phyloP scores from a whole-genome alignment of 1,284 basidiomycete genomes.

The Rhodotorula sp. region DNA sequence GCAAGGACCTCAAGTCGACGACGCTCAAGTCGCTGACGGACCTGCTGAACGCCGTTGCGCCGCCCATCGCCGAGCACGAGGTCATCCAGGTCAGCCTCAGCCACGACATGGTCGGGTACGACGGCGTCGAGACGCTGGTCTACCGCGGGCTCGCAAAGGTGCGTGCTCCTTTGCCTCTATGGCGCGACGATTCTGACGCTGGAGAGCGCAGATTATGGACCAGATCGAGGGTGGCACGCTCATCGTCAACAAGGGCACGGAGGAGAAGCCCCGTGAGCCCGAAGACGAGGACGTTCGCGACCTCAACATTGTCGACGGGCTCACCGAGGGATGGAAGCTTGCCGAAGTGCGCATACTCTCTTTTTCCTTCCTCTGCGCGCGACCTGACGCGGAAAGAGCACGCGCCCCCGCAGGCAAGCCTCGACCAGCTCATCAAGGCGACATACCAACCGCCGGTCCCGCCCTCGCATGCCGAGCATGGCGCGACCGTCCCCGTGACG shows the following conservation, averaged over 20 bases:
- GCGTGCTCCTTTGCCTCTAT: conserved; percentile 46
- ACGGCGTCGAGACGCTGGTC: conserved; percentile 92
- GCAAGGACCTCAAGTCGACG: conserved; percentile 80
- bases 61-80: conserved; percentile 96
- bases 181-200: background rate
- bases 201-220: conserved; percentile 71
- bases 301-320: conserved; percentile 78
- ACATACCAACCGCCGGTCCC: conserved; percentile 51
- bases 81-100: conserved; percentile 93
- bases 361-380: background rate
- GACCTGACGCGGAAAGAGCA: conserved; percentile 5
- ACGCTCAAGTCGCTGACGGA: conserved; percentile 84
- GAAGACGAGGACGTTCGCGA: conserved; percentile 58
- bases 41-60: conserved; percentile 92
- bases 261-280: conserved; percentile 54
- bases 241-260: conserved; percentile 66
- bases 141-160: conserved; percentile 81
- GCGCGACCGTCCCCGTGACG: conserved; percentile 65
- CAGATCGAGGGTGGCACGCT: conserved; percentile 92
- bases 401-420: conserved; percentile 65
- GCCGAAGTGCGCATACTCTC: conserved; percentile 62
- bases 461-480: conserved; percentile 47
- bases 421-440: conserved; percentile 72
- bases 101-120: conserved; percentile 95
- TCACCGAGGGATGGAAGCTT: conserved; percentile 77